A percentile compares a stretch with the other conserved stretches of the same genome.
Evolutionary conservation across 1,284 basidiomycete species (phyloP).

Genomic region (Afroboletus lepidellus): DNA sequence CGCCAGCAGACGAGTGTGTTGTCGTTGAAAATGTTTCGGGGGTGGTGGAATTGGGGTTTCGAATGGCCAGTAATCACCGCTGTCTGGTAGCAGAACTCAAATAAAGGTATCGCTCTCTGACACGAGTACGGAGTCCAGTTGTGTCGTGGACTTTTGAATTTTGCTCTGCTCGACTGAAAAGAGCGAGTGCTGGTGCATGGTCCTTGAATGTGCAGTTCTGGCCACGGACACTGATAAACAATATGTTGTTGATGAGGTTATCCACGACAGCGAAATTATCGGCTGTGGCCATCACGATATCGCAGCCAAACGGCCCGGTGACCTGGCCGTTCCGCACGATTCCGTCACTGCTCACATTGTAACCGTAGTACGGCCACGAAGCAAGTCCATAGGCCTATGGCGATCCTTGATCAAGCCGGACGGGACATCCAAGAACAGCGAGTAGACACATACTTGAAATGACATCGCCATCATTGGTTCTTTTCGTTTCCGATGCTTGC

Average conservation of each 20-base stretch:
- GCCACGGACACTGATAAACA: conserved; percentile 72
- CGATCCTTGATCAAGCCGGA: conserved; percentile 46
- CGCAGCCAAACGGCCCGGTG: conserved; percentile 71
- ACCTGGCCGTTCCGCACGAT: conserved; percentile 65
- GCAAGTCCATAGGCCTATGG: conserved; percentile 78
- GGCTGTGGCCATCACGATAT: conserved; percentile 64
- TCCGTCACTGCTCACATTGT: conserved; percentile 60
- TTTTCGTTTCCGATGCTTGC: conserved; percentile 43
- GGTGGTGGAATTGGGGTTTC: conserved; percentile 39
- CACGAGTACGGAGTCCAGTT: conserved; percentile 52
- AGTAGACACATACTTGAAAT: conserved; percentile 58
- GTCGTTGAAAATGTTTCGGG: conserved; percentile 17
- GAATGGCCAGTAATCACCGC: conserved; percentile 74
- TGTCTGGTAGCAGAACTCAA: conserved; percentile 63
- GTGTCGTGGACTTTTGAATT: conserved; percentile 44
- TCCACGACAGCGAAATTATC: conserved; percentile 64
- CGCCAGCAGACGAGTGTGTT: conserved; percentile 30
- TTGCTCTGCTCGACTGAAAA: conserved; percentile 54
- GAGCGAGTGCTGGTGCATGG: conserved; percentile 48
- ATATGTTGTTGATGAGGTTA: conserved; percentile 72
- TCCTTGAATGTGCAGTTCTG: conserved; percentile 65
- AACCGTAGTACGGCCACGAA: conserved; percentile 61
- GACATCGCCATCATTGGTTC: conserved; percentile 56
- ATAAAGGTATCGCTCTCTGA: conserved; percentile 56
- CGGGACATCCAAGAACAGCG: neutral